phyloP scores from a whole-genome alignment of 176 grass and related monocot genomes.

The Puccinellia tenuiflora region DNA sequence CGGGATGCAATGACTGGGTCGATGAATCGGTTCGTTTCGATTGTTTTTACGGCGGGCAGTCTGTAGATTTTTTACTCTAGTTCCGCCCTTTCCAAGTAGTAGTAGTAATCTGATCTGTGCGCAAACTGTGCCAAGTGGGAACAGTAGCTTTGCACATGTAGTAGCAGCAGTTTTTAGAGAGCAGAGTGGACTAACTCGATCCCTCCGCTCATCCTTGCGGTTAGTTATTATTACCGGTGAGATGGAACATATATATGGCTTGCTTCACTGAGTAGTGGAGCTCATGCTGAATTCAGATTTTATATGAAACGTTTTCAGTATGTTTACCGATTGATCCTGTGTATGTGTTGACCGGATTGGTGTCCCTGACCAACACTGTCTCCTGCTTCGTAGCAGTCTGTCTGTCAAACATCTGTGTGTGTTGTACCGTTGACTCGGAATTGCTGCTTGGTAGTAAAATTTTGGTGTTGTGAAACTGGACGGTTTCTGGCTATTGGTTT shows the following conservation, averaged over 20 bases:
- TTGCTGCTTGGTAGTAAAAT: background rate
- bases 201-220: background rate
- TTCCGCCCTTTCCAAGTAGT: background rate
- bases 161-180: background rate
- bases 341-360: background rate
- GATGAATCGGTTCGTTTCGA: background rate
- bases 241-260: background rate
- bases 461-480: background rate
- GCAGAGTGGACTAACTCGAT: constrained; percentile 22
- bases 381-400: background rate
- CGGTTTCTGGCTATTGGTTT: background rate
- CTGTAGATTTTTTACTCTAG: background rate
- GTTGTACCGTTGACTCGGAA: background rate
- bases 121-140: constrained; percentile 1
- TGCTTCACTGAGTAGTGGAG: background rate
- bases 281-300: background rate
- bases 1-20: background rate
- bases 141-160: background rate
- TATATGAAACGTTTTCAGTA: too few relatives aligned
- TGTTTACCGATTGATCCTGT: background rate
- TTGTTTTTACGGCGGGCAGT: background rate
- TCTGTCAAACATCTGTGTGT: background rate
- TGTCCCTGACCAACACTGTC: background rate
- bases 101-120: background rate
- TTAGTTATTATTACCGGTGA: background rate